A percentile compares a stretch with the other conserved stretches of the same genome.
phyloP scores from a whole-genome alignment of 1,139 yeast species.

The Saccharomyces hybrid region DNA sequence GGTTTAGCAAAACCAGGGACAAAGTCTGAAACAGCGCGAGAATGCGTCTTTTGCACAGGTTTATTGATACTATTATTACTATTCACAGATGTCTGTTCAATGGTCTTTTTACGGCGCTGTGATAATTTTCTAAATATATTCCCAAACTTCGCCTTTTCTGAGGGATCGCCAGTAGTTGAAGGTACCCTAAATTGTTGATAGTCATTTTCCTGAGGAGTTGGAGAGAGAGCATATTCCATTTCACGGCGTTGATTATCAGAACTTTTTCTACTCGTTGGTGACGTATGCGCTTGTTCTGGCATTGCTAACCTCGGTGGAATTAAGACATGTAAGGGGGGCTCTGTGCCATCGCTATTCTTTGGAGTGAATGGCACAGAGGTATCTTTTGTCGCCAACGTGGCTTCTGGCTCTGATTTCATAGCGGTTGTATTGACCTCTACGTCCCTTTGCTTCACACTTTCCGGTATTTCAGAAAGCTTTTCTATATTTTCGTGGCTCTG shows the following conservation, averaged over 20 bases:
- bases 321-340: conserved; percentile 19
- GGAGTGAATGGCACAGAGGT: conserved; percentile 9
- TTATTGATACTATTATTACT: conserved; percentile 1
- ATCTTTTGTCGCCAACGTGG: not conserved
- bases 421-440: not conserved
- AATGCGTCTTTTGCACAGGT: conserved; percentile 24
- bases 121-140: conserved; percentile 25
- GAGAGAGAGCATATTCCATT: conserved; percentile 13
- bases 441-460: not conserved
- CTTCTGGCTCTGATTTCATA: conserved; percentile 5
- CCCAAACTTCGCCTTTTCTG: conserved; percentile 23
- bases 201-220: conserved; percentile 7
- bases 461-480: not conserved
- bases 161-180: not conserved
- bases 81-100: conserved; percentile 3
- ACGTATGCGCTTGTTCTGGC: conserved; percentile 62
- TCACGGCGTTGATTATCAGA: conserved; percentile 10
- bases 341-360: conserved; percentile 13
- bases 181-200: conserved; percentile 11
- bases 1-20: conserved; percentile 18
- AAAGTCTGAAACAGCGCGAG: conserved; percentile 34
- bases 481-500: not conserved
- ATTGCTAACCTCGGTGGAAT: conserved; percentile 36
- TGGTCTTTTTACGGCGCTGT: conserved; percentile 19
- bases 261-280: conserved; percentile 30